Conservation (phyloP, 148 eudicot species). For the Persicaria tinctoria region DNA sequence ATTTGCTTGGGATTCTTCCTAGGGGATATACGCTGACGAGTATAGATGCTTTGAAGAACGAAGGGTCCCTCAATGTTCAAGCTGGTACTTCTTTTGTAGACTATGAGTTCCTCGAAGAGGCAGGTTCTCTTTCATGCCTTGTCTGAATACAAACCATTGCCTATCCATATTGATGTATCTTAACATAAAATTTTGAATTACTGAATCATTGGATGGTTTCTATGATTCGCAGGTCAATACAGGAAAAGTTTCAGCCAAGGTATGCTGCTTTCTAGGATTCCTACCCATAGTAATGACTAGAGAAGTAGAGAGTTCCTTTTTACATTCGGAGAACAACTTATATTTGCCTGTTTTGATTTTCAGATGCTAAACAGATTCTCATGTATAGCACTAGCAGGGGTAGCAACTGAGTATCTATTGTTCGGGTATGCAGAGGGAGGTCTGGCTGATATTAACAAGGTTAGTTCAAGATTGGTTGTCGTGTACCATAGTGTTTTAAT, state of each 20-base stretch:
- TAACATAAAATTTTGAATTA: background rate
- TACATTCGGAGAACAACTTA: background rate
- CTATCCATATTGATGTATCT: background rate
- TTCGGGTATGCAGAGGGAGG: slow-evolving; percentile 88
- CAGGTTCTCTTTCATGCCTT: slow-evolving; percentile 16
- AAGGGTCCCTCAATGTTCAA: slow-evolving; percentile 77
- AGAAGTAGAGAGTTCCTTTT: background rate
- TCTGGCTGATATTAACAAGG: slow-evolving; percentile 73
- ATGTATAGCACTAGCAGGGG: slow-evolving; percentile 93
- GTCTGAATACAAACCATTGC: background rate
- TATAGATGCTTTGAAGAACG: slow-evolving; percentile 72
- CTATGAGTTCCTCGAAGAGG: slow-evolving; percentile 80
- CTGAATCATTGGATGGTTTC: background rate
- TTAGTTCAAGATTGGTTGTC: slow-evolving; percentile 10
- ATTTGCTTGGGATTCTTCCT: slow-evolving; percentile 79
- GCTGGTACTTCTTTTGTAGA: slow-evolving; percentile 95
- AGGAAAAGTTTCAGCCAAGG: slow-evolving; percentile 76
- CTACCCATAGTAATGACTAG: too few species aligned
- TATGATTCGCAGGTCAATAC: slow-evolving; percentile 47
- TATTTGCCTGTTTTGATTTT: background rate
- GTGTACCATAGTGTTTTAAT: background rate
- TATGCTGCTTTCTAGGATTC: slow-evolving; percentile 16
- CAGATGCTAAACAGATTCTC: slow-evolving; percentile 93
- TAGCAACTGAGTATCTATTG: slow-evolving; percentile 86
- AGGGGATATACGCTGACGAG: slow-evolving; percentile 76